These are phyloP conservation scores for Lanzia echinophila DNA, from an alignment of 2,329 filamentous ascomycete genomes.

Conservation along the genomic window DNA sequence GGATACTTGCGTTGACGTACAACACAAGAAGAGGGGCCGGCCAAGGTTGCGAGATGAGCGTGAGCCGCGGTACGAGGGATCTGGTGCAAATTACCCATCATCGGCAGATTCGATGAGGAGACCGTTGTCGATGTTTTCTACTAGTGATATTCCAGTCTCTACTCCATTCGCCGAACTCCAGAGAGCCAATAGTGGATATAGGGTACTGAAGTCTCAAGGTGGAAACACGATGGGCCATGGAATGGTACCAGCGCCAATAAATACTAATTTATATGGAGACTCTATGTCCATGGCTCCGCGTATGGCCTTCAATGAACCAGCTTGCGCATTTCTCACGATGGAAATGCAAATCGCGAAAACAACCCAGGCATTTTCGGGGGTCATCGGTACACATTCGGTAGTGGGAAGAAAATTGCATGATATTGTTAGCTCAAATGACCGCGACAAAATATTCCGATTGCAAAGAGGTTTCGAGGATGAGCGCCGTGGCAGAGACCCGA, in stretches of 20 bases:
- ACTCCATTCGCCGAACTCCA: slow-evolving; percentile 40
- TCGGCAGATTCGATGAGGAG: slow-evolving; percentile 33
- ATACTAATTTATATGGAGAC: slow-evolving; percentile 43
- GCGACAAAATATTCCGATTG: slow-evolving; percentile 44
- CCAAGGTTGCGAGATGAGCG: slow-evolving; percentile 70
- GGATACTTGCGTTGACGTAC: slow-evolving; percentile 74
- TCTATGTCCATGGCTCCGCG: slow-evolving; percentile 20
- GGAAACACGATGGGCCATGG: slow-evolving; percentile 34
- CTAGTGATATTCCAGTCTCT: slow-evolving; percentile 35
- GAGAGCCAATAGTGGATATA: slow-evolving; percentile 40
- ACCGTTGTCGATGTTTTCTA: slow-evolving; percentile 45
- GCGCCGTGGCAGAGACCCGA: slow-evolving; percentile 46
- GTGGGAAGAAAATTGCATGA: slow-evolving; percentile 47
- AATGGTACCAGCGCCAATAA: slow-evolving; percentile 39
- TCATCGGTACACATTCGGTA: slow-evolving; percentile 43
- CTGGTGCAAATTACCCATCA: slow-evolving; percentile 25
- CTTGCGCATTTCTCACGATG: slow-evolving; percentile 49
- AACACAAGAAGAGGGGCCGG: slow-evolving; percentile 78
- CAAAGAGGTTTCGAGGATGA: slow-evolving; percentile 51
- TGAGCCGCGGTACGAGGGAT: slow-evolving; percentile 49
- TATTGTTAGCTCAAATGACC: slow-evolving; percentile 45
- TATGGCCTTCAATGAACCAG: slow-evolving; percentile 41
- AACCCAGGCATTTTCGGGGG: slow-evolving; percentile 49
- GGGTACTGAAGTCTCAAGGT: slow-evolving; percentile 48
- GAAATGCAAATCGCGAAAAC: slow-evolving; percentile 52